Base-by-base conservation (phyloP, 2,329 filamentous ascomycete species). In the Tolypocladium album region DNA sequence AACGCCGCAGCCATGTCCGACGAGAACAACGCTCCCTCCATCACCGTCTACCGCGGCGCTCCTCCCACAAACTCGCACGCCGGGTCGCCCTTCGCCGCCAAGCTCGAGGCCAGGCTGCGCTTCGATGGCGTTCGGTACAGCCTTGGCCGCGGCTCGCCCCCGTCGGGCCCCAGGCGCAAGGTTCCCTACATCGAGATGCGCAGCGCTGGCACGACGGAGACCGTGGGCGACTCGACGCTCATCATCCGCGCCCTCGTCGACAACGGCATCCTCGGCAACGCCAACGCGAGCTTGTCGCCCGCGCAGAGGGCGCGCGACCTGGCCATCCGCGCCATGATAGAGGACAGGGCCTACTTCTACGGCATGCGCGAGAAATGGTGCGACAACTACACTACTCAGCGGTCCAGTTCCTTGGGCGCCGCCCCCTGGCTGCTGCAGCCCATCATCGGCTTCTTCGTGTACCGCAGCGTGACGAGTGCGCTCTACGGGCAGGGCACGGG, bases 11-110 rank as follows among this genome's bases (percentile, higher is more conserved):
- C 20, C 40, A 45, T 20, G 31, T 59, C 47, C 8, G 27, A 20
- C 47, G 47, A 17, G 7, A 24, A 31, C 47, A 24, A 20, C 47
- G 47, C 24, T 17, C 24, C 47, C 27, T 50, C 47, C 47, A 27
- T 70, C 38, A 69, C 65, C 39, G 52, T 86, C 56, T 83, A 76
- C 68, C 80, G 83, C 47, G 83, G 82, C 55, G 80, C 75, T 61
- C 70, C 72, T 39, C 67, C 71, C 2, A 61, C 68, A 1, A 73
- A 71, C 6, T 64, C 50, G 0, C 71, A 85, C 65, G 75, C 78
- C 57, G 85, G 82, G 82, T 86, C 84, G 0, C 83, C 84, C 12
- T 87, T 85, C 64, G 82, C 85, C 58, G 80, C 72, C 53, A 88
- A 88, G 68, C 74, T 87, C 58, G 85, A 88, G 67, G 76, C 82